phyloP scores from a whole-genome alignment of 139 green algal species.

The Chlorella sp. region DNA sequence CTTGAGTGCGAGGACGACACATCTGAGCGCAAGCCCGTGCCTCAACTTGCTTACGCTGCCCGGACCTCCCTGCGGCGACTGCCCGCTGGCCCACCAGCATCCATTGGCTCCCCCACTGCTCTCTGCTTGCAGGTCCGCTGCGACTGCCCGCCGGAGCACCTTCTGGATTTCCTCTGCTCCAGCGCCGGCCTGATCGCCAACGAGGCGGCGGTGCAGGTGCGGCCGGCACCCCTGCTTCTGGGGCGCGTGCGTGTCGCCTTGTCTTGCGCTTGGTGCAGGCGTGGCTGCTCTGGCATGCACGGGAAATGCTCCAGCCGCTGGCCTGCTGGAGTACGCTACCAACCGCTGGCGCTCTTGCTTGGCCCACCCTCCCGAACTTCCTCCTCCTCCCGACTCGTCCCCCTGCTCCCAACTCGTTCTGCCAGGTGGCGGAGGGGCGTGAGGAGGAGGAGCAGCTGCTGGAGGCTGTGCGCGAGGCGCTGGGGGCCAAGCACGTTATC shows the following conservation, averaged over 20 bases:
- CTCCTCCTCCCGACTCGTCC: neutral
- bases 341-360: too few species aligned
- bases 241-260: too few species aligned
- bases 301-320: too few species aligned
- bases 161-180: slow-evolving; percentile 79
- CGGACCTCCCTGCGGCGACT: neutral
- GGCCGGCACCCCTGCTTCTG: too few species aligned
- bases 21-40: too few species aligned
- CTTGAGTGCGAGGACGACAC: too few species aligned
- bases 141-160: slow-evolving; percentile 76
- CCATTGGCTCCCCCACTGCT: too few species aligned
- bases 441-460: slow-evolving; percentile 58
- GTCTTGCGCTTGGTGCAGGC: too few species aligned
- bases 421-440: slow-evolving; percentile 22
- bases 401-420: neutral
- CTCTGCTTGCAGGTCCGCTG: slow-evolving; percentile 67
- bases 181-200: slow-evolving; percentile 60
- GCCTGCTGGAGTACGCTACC: too few species aligned
- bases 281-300: too few species aligned
- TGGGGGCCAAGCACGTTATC: slow-evolving; percentile 67
- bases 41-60: neutral
- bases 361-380: too few species aligned
- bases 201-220: slow-evolving; percentile 53
- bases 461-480: slow-evolving; percentile 49
- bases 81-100: neutral